Evolutionary conservation across 164 flowering plant species (phyloP).

Genomic region (Vitis rupestris): DNA sequence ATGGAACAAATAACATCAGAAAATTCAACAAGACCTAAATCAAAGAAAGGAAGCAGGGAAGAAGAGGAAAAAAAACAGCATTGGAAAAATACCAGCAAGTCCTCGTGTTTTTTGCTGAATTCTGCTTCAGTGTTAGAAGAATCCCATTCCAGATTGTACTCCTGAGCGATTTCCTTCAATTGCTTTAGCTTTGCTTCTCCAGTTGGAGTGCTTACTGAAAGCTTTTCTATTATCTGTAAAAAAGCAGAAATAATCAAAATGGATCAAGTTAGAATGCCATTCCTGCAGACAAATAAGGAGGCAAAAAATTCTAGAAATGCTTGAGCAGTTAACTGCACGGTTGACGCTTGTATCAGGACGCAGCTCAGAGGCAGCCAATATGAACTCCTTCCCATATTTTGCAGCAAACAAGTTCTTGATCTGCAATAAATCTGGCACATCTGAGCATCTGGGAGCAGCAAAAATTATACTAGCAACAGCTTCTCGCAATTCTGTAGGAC

Average conservation of each 20-base stretch:
- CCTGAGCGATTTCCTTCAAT: slow-evolving; percentile 73
- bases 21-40: background rate
- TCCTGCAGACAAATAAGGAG: background rate
- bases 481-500: slow-evolving; percentile 84
- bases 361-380: slow-evolving; percentile 77
- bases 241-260: background rate
- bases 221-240: slow-evolving; percentile 85
- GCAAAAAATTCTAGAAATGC: background rate
- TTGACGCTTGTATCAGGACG: slow-evolving; percentile 93
- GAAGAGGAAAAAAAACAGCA: background rate
- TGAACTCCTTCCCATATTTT: slow-evolving; percentile 94
- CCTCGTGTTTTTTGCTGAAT: slow-evolving; percentile 77
- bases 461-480: slow-evolving; percentile 93
- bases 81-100: slow-evolving; percentile 63
- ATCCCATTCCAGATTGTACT: slow-evolving; percentile 77
- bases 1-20: background rate
- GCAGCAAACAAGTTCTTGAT: slow-evolving; percentile 65
- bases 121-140: slow-evolving; percentile 75
- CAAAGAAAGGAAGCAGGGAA: background rate
- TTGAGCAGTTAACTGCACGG: slow-evolving; percentile 63
- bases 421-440: slow-evolving; percentile 83
- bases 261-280: background rate
- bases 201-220: slow-evolving; percentile 78
- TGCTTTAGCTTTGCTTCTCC: slow-evolving; percentile 57
- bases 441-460: slow-evolving; percentile 97